A percentile compares a stretch with the other conserved stretches of the same genome.
Conservation (phyloP, 2,329 filamentous ascomycete species). For the Teratosphaeria epicoccoides region DNA sequence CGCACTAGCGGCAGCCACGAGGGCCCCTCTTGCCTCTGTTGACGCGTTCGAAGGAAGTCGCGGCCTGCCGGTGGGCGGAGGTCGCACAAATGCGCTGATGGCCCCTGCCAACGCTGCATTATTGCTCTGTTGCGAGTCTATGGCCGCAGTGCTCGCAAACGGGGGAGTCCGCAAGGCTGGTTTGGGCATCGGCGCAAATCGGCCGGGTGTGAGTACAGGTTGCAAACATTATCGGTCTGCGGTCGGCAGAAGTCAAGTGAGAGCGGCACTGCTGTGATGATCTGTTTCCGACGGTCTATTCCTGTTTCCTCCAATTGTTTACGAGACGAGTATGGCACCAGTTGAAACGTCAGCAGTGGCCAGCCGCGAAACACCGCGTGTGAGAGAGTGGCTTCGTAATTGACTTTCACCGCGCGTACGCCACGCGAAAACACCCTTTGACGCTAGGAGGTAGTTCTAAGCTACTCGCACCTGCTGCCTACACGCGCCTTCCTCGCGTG, state of each 20-base stretch:
- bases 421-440: neutral
- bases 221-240: neutral
- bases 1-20: conserved; percentile 31
- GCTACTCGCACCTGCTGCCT: neutral
- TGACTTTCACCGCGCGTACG: neutral
- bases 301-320: neutral
- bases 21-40: conserved; percentile 10
- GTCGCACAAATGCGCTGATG: conserved; percentile 38
- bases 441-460: too few relatives aligned
- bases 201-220: neutral
- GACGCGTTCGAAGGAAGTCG: conserved; percentile 4
- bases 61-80: conserved; percentile 16
- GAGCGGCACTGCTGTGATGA: neutral
- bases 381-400: neutral
- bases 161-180: conserved; percentile 16
- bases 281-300: neutral
- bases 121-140: conserved; percentile 10
- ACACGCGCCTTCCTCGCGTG: neutral
- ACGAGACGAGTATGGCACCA: neutral
- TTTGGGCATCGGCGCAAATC: conserved; percentile 13
- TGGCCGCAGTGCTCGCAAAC: conserved; percentile 13
- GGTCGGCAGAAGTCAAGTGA: neutral
- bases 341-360: neutral
- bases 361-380: neutral
- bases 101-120: conserved; percentile 41